Conservation (phyloP, 2,329 filamentous ascomycete genomes). For the Claviceps sorghi region DNA sequence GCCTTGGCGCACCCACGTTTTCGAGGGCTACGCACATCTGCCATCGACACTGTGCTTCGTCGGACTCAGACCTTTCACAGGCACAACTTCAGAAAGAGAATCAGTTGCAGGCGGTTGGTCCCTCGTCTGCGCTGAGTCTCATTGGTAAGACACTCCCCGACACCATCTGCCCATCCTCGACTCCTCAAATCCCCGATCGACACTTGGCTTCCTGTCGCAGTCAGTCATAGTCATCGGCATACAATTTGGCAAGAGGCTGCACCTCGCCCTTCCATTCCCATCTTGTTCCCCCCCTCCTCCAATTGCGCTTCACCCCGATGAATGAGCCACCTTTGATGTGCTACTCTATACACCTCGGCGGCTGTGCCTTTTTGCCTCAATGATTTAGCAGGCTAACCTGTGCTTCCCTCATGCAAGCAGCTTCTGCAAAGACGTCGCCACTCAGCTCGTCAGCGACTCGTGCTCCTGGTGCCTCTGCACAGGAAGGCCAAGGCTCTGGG, state of each 20-base stretch:
- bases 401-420: conserved; percentile 13
- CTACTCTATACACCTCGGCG: neutral
- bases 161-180: neutral
- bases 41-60: conserved; percentile 8
- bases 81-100: conserved; percentile 25
- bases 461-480: conserved; percentile 47
- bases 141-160: conserved; percentile 26
- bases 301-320: neutral
- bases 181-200: neutral
- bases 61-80: conserved; percentile 10
- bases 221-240: neutral
- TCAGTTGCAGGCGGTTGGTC: conserved; percentile 44
- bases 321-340: neutral
- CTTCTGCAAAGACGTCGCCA: conserved; percentile 41
- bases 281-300: neutral
- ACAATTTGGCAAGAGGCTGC: neutral
- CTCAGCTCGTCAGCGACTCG: conserved; percentile 31
- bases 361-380: neutral
- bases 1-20: conserved; percentile 18
- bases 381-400: conserved; percentile 12
- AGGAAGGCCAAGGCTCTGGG: conserved; percentile 40
- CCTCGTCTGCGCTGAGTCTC: conserved; percentile 51
- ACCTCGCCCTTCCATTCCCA: neutral
- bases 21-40: conserved; percentile 8
- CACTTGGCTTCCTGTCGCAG: neutral